Percentiles rank a stretch among this genome's conserved stretches.
phyloP scores from a whole-genome alignment of 495 filamentous ascomycete species.

The Xylaria grammica region DNA sequence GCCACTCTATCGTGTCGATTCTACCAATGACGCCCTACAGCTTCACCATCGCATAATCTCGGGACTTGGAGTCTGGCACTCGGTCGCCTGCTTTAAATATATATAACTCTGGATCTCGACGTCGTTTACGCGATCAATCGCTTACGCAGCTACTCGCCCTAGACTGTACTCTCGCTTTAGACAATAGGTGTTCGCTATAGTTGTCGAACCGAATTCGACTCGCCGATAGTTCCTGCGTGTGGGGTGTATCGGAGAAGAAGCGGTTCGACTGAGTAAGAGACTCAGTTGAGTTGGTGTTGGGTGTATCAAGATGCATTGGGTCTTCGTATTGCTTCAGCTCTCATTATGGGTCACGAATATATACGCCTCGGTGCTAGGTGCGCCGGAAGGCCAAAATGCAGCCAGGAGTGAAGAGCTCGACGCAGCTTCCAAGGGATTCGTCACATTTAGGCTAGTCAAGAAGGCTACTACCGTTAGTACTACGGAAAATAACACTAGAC shows the following conservation, averaged over 20 bases:
- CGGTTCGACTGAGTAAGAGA: conserved; percentile 18
- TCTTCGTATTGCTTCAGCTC: conserved; percentile 42
- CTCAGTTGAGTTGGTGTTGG: conserved; percentile 11
- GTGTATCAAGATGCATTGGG: conserved; percentile 44
- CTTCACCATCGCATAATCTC: conserved; percentile 45
- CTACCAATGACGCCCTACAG: conserved; percentile 43
- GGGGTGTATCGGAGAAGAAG: conserved; percentile 19
- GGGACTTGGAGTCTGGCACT: conserved; percentile 45
- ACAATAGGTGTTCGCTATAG: conserved; percentile 1
- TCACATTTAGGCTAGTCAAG: conserved; percentile 36
- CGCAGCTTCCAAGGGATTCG: conserved; percentile 26
- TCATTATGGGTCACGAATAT: conserved; percentile 47
- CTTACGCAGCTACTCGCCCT: conserved; percentile 12
- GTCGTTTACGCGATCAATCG: conserved; percentile 27
- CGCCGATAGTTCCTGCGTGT: conserved; percentile 1
- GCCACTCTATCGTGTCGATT: conserved; percentile 16
- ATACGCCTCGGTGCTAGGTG: conserved; percentile 45
- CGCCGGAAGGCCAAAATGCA: conserved; percentile 19
- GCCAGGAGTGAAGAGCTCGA: conserved; percentile 2
- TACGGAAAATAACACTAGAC: neutral
- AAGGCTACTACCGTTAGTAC: conserved; percentile 31
- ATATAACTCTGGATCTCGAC: conserved; percentile 18
- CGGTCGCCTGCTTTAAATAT: conserved; percentile 23
- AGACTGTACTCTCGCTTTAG: conserved; percentile 14
- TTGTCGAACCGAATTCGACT: conserved; percentile 2